Conservation (phyloP, 179 eudicot species). For the Beta macrorhiza region DNA sequence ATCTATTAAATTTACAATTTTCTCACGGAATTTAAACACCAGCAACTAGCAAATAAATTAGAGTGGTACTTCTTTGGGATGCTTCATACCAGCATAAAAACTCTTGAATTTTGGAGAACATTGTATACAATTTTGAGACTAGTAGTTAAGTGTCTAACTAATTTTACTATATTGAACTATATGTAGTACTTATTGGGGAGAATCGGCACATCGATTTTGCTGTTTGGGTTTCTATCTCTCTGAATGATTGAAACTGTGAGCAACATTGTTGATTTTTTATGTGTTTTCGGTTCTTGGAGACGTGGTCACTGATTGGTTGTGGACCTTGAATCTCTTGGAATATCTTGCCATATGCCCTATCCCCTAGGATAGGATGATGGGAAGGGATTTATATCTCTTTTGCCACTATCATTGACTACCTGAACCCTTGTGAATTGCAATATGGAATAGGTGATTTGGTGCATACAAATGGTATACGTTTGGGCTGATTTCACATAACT, state of each 20-base stretch:
- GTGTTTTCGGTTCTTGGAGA: background rate
- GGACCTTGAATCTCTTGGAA: background rate
- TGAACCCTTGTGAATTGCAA: too few species aligned
- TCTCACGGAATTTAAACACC: background rate
- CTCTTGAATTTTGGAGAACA: too few species aligned
- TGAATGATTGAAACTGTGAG: background rate
- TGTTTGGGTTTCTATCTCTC: background rate
- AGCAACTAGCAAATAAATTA: background rate
- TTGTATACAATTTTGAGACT: background rate
- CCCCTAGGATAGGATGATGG: background rate
- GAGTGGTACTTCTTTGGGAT: background rate
- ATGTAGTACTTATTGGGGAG: background rate
- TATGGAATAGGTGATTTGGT: too few species aligned
- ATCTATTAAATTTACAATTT: background rate
- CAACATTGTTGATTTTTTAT: too few species aligned
- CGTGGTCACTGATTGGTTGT: background rate
- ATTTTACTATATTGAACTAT: too few species aligned
- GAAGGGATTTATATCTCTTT: background rate
- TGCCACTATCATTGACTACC: background rate
- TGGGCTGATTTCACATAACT: too few species aligned
- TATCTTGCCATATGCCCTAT: background rate
- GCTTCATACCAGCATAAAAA: background rate
- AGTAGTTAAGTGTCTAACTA: background rate
- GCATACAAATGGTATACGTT: too few species aligned
- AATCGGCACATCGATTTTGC: background rate